A percentile compares a stretch with the other conserved stretches of the same genome.
Conservation (phyloP, 2,329 filamentous ascomycete species). For the Magnaporthales sp. region DNA sequence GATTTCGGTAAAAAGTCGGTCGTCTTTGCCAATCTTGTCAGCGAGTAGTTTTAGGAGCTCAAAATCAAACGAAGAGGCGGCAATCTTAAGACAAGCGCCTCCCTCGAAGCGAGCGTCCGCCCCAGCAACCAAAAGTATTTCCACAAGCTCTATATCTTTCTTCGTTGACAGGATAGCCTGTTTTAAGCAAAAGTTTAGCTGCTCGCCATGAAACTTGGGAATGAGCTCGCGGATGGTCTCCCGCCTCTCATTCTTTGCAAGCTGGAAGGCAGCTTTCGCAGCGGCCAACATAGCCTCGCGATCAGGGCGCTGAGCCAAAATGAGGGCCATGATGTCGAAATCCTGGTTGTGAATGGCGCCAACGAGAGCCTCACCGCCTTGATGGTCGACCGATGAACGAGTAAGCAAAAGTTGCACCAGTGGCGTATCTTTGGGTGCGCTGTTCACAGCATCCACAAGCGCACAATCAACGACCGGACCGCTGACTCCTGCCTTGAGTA, state of each 20-base stretch:
- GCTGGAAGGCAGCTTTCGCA: conserved; percentile 12
- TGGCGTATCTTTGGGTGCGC: conserved; percentile 10
- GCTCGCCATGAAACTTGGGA: conserved; percentile 12
- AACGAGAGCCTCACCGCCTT: conserved; percentile 17
- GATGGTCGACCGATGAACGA: conserved; percentile 16
- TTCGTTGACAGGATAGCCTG: conserved; percentile 12
- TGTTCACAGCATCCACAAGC: conserved; percentile 14
- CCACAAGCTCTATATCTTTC: conserved; percentile 13
- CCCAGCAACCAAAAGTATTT: conserved; percentile 14
- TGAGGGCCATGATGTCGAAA: conserved; percentile 13
- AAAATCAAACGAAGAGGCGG: conserved; percentile 13
- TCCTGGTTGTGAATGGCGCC: conserved; percentile 15
- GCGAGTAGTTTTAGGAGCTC: conserved; percentile 13
- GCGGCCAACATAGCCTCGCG: conserved; percentile 15
- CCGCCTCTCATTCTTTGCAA: conserved; percentile 8
- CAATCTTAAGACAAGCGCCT: conserved; percentile 16
- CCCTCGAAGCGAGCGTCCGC: conserved; percentile 15
- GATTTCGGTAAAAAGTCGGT: conserved; percentile 12
- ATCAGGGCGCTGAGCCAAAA: conserved; percentile 13
- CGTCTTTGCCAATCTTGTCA: conserved; percentile 10
- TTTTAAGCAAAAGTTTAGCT: conserved; percentile 16
- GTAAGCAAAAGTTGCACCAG: conserved; percentile 15
- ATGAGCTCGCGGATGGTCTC: conserved; percentile 12
- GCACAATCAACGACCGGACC: conserved; percentile 15
- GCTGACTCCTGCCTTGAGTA: conserved; percentile 13